Base-by-base conservation (phyloP, 768 basidiomycete genomes). In the Rhizopogon vinicolor region DNA sequence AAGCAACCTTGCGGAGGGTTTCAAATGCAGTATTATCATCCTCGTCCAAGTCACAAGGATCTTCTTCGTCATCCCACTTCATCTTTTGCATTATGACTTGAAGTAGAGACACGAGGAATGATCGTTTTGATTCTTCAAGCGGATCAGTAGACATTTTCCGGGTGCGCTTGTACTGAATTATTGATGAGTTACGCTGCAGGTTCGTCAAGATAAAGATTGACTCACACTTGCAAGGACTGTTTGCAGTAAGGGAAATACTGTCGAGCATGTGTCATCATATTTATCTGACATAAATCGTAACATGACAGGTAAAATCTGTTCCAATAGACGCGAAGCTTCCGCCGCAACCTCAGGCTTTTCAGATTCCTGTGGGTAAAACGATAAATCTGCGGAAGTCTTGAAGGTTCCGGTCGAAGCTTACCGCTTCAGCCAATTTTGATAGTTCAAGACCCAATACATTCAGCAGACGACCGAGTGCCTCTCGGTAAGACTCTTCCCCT, bases 271-370 rank as follows among this genome's bases (percentile, higher is more conserved):
- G 63, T 96, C 94, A 58, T 95, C 91, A 60, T 91, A 91, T 28
- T 87, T 79, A 65, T 98, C 97, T 8, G 87, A 87, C 74, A 98
- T 78, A 75, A 98, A 94, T 14, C 84, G 86, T 10, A 99, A 78
- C 75, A 93, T 80, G 37, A 93, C 78, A 1, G 94, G 92, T 16
- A 94, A 78, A 42, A 87, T 72, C 62, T 89, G 83, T 37, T 77
- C 73, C 51, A 93, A 75, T 64, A 90, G 73, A 28, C 69, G 71
- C 8, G 78, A 77, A 1, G 90, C 89, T 67, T 92, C 87, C 9
- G 77, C 65, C 3, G 83, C 78, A 40, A 91, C 68, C 12, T 79
- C 79, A 57, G 85, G 83, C 39, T 79, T 76, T 14, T 80, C 63
- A 56, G 72, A 78, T 48, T 89, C 88, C 88, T 91, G 55, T 25